Conservation (phyloP, 108 stramenopile genomes). For the Cylindrotheca closterium region DNA sequence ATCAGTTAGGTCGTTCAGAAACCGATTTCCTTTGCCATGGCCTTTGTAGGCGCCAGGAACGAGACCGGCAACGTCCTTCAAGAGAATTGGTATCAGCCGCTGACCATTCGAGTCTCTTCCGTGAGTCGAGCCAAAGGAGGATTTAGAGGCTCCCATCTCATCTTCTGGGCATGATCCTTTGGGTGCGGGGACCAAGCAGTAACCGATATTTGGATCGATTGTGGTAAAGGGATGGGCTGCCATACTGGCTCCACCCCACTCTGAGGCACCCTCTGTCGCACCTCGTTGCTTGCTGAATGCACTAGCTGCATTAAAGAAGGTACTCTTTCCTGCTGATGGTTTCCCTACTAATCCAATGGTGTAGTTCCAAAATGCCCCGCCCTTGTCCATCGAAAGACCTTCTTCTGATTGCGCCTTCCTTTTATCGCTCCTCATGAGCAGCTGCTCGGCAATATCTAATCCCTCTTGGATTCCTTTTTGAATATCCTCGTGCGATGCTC, state of each 20-base stretch:
- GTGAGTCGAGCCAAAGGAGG: slow-evolving; percentile 62
- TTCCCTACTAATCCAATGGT: slow-evolving; percentile 81
- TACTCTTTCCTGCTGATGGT: slow-evolving; percentile 81
- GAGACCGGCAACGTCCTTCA: slow-evolving; percentile 91
- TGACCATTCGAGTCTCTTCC: slow-evolving; percentile 70
- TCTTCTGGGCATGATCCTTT: slow-evolving; percentile 74
- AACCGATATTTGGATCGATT: slow-evolving; percentile 91
- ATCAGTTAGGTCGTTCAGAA: slow-evolving; percentile 89
- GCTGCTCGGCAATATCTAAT: slow-evolving; percentile 44
- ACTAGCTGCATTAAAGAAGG: slow-evolving; percentile 89
- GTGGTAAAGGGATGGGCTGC: slow-evolving; percentile 93
- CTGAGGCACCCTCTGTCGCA: slow-evolving; percentile 11
- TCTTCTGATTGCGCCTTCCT: neutral
- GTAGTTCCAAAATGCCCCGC: slow-evolving; percentile 42
- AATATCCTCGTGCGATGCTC: slow-evolving; percentile 43
- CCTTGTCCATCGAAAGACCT: slow-evolving; percentile 1
- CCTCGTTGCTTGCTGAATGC: slow-evolving; percentile 75
- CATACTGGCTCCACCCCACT: slow-evolving; percentile 81
- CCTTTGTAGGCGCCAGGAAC: slow-evolving; percentile 93
- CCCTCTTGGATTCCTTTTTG: slow-evolving; percentile 56
- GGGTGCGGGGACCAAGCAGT: slow-evolving; percentile 73
- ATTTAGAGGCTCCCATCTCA: slow-evolving; percentile 8
- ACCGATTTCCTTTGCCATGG: slow-evolving; percentile 82
- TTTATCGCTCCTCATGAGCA: slow-evolving; percentile 20
- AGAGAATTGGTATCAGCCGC: slow-evolving; percentile 72